phyloP scores from a whole-genome alignment of 2,329 filamentous ascomycete genomes.

The Fusarium abutilonis region DNA sequence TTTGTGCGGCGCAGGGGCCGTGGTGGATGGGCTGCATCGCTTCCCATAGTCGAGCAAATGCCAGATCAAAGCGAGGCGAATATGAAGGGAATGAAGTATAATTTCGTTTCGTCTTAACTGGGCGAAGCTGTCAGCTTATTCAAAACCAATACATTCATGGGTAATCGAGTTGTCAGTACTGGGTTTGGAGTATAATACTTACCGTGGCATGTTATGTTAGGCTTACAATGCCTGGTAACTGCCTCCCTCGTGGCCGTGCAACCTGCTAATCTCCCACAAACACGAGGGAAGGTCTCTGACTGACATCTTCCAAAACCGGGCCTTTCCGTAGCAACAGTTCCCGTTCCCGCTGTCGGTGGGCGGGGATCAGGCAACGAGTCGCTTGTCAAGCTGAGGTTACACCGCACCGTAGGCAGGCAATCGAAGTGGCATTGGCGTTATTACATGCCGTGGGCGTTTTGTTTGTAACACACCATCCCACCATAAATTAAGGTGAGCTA shows the following conservation, averaged over 20 bases:
- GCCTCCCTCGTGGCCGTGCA: constrained; percentile 28
- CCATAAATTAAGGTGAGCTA: constrained; percentile 12
- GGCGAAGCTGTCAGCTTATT: background rate
- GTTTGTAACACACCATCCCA: background rate
- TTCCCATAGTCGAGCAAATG: constrained; percentile 17
- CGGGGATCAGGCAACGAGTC: constrained; percentile 22
- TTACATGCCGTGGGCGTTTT: background rate
- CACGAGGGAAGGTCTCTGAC: background rate
- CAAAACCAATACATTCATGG: background rate
- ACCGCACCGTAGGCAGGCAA: background rate
- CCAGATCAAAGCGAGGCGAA: constrained; percentile 28
- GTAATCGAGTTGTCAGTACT: background rate
- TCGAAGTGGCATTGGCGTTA: background rate
- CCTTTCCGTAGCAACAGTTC: background rate
- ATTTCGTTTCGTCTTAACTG: constrained; percentile 9
- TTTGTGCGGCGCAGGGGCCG: constrained; percentile 13
- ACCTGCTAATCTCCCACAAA: constrained; percentile 6
- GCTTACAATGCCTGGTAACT: background rate
- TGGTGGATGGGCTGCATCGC: constrained; percentile 13
- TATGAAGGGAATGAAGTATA: constrained; percentile 7
- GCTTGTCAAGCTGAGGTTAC: constrained; percentile 20
- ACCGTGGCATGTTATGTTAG: background rate
- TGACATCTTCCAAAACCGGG: constrained; percentile 4
- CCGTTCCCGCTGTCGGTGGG: background rate
- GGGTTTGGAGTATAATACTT: background rate